phyloP scores from a whole-genome alignment of 768 basidiomycete genomes.

The Mycena leptocephala region DNA sequence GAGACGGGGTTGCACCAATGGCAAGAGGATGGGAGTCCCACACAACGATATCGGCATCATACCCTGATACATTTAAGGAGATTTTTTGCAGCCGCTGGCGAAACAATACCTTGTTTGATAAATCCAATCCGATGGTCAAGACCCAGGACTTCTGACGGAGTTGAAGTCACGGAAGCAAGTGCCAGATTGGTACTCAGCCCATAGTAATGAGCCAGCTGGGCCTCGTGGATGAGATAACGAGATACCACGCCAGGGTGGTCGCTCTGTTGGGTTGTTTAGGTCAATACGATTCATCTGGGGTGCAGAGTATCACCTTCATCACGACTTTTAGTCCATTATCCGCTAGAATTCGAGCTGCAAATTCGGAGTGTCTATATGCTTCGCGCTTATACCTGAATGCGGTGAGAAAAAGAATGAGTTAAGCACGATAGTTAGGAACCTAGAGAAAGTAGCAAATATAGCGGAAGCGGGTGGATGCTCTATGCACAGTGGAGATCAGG shows the following conservation, averaged over 20 bases:
- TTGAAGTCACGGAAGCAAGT: slow-evolving; percentile 79
- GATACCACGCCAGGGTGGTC: slow-evolving; percentile 77
- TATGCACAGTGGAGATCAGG: slow-evolving; percentile 28
- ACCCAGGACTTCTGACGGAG: slow-evolving; percentile 80
- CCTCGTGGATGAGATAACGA: slow-evolving; percentile 82
- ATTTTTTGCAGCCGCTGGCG: background rate
- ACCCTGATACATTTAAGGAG: slow-evolving; percentile 56
- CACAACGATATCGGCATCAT: slow-evolving; percentile 84
- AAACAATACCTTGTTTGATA: slow-evolving; percentile 66
- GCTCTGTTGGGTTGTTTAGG: slow-evolving; percentile 59
- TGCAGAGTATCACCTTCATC: slow-evolving; percentile 72
- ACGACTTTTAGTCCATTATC: slow-evolving; percentile 80
- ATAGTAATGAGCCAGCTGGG: slow-evolving; percentile 84
- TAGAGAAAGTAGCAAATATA: slow-evolving; percentile 73
- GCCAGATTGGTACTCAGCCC: slow-evolving; percentile 79
- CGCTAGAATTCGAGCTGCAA: slow-evolving; percentile 79
- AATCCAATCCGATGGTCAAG: slow-evolving; percentile 85
- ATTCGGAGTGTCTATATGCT: slow-evolving; percentile 85
- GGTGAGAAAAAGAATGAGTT: background rate
- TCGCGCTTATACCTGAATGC: slow-evolving; percentile 78
- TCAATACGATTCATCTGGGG: background rate
- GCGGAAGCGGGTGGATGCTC: slow-evolving; percentile 82
- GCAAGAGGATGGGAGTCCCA: slow-evolving; percentile 87
- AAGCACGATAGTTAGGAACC: slow-evolving; percentile 30
- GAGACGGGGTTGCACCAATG: slow-evolving; percentile 84